Conservation (phyloP, 345 rosid species). For the Ceriops zippeliana region DNA sequence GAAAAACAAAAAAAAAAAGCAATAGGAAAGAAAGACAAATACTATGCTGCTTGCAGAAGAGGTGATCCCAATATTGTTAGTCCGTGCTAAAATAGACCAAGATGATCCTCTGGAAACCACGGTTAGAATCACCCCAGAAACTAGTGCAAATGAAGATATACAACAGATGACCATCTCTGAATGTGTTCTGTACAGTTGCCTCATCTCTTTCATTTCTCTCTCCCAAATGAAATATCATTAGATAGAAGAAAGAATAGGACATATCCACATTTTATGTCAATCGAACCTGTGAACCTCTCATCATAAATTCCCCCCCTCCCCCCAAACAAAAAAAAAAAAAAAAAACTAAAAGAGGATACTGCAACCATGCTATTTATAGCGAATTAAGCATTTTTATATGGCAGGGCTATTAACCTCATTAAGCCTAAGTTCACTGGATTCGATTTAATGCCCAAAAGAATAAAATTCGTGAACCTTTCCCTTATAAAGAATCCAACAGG, state of each 20-base stretch:
- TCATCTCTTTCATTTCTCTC: conserved; percentile 11
- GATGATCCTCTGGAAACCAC: conserved; percentile 12
- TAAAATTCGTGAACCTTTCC: too few species aligned
- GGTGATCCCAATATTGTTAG: background rate
- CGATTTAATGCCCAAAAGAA: too few species aligned
- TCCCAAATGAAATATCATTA: background rate
- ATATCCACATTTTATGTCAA: background rate
- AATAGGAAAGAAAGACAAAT: background rate
- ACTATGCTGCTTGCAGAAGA: background rate
- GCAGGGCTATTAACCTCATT: too few species aligned
- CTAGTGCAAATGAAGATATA: conserved; percentile 9
- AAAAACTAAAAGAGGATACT: too few species aligned
- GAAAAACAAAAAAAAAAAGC: background rate
- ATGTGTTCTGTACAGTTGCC: conserved; percentile 6
- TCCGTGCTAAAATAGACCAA: conserved; percentile 4
- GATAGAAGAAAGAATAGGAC: background rate
- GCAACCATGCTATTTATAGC: too few species aligned
- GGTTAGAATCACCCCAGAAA: conserved; percentile 7
- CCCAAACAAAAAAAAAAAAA: too few species aligned
- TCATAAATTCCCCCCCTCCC: too few species aligned
- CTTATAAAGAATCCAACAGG: too few species aligned
- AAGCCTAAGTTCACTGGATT: too few species aligned
- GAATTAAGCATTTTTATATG: too few species aligned
- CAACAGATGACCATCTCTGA: conserved; percentile 8
- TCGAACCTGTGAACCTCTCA: too few species aligned